Percentiles rank a stretch among this genome's conserved stretches.
Conservation (phyloP, 176 grass and related monocot species). For the Zea luxurians region DNA sequence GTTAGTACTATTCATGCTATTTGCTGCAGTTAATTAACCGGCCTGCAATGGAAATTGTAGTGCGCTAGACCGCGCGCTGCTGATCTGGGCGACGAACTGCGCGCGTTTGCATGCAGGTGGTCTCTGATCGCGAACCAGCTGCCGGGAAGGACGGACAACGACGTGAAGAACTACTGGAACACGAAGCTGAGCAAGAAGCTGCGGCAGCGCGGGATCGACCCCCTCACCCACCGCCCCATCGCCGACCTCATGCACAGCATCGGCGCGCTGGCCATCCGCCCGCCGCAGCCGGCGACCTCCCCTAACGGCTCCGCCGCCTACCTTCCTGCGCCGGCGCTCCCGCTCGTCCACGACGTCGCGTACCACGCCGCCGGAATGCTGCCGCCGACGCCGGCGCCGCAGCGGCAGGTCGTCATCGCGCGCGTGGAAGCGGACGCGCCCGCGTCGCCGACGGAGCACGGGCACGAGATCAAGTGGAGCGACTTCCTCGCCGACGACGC, state of each 20-base stretch:
- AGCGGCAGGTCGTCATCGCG: conserved; percentile 35
- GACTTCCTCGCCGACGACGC: conserved; percentile 48
- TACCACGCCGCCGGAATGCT: conserved; percentile 33
- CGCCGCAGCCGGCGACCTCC: conserved; percentile 6
- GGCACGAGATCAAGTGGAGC: conserved; percentile 27
- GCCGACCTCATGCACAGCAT: conserved; percentile 76
- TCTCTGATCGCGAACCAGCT: conserved; percentile 91
- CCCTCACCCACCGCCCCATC: conserved; percentile 94
- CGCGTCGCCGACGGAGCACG: conserved; percentile 24
- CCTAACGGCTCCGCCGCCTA: conserved; percentile 26
- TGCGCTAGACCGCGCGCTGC: not conserved
- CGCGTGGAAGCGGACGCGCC: conserved; percentile 34
- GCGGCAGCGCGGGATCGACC: conserved; percentile 81
- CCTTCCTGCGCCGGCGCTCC: conserved; percentile 35
- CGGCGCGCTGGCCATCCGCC: conserved; percentile 44
- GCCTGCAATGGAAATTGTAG: not conserved
- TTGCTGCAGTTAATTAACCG: not conserved
- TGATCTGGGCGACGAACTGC: not conserved
- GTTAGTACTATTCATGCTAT: not conserved
- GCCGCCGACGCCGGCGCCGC: not conserved
- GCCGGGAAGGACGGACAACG: conserved; percentile 92
- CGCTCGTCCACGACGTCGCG: conserved; percentile 45
- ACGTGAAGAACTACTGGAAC: conserved; percentile 99
- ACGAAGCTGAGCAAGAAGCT: conserved; percentile 99
- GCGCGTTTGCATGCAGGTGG: conserved; percentile 55